Conservation (phyloP, 129 eudicot species). For the Pseudognaphalium luteoalbum region DNA sequence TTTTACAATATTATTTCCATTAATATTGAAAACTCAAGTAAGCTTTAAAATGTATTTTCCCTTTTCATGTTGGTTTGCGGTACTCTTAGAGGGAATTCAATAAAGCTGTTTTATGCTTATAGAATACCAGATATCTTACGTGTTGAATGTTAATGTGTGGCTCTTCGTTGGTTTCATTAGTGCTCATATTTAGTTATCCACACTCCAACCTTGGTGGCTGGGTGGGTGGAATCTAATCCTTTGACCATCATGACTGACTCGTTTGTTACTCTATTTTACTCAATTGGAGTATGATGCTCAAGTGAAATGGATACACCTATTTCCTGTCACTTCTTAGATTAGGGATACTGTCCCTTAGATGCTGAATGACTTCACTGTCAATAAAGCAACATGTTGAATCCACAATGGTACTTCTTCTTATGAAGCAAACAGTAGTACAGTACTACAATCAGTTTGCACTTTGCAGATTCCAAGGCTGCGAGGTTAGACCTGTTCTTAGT, state of each 20-base stretch:
- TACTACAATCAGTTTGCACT: background rate
- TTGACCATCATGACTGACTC: background rate
- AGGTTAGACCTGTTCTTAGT: background rate
- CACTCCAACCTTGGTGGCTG: background rate
- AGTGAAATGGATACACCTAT: background rate
- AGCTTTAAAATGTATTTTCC: background rate
- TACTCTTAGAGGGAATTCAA: background rate
- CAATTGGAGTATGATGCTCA: background rate
- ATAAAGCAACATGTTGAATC: background rate
- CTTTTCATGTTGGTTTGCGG: background rate
- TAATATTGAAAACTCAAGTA: background rate
- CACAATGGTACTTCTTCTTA: background rate
- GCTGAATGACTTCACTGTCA: background rate
- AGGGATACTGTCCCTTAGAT: background rate
- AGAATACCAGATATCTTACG: background rate
- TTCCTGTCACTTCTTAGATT: background rate
- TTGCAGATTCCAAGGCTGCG: background rate
- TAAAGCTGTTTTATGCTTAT: background rate
- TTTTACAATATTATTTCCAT: background rate
- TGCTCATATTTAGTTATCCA: background rate
- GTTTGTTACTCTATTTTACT: background rate
- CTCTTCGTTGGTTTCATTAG: background rate
- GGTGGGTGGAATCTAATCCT: background rate
- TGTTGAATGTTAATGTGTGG: background rate
- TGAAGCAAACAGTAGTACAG: background rate